These are phyloP conservation scores for Candida namnaoensis DNA, from an alignment of 805 yeast species.

Conservation along the genomic window DNA sequence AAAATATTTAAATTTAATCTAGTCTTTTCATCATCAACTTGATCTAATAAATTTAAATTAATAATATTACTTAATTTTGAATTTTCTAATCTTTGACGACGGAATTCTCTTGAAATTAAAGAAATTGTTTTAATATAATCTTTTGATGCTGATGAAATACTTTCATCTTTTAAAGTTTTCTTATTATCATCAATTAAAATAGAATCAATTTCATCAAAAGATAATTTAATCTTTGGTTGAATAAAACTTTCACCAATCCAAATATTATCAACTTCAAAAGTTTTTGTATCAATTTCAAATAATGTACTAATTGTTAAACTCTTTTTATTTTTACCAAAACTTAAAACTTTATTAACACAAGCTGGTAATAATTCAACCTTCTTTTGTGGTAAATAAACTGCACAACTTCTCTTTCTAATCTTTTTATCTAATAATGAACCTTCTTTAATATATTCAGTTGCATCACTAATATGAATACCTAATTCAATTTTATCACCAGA, in stretches of 20 bases:
- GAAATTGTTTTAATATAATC: conserved; percentile 59
- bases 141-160: conserved; percentile 44
- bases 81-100: conserved; percentile 55
- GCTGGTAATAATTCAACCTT: conserved; percentile 61
- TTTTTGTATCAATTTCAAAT: conserved; percentile 67
- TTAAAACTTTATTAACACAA: conserved; percentile 47
- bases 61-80: conserved; percentile 34
- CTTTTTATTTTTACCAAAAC: conserved; percentile 51
- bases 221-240: conserved; percentile 50
- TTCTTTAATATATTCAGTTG: conserved; percentile 59
- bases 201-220: conserved; percentile 46
- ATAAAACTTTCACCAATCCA: conserved; percentile 70
- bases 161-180: not conserved
- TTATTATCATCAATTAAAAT: conserved; percentile 27
- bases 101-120: conserved; percentile 59
- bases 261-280: conserved; percentile 64
- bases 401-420: conserved; percentile 81
- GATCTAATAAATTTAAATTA: conserved; percentile 61
- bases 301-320: conserved; percentile 70
- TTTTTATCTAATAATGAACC: conserved; percentile 80
- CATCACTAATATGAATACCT: conserved; percentile 83
- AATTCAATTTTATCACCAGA: conserved; percentile 59
- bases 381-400: conserved; percentile 80
- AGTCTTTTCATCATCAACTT: conserved; percentile 78
- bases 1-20: conserved; percentile 66